These are phyloP conservation scores for Tetrahymena thermophila DNA, from an alignment of 73 alveolate species.

Conservation along the genomic window DNA sequence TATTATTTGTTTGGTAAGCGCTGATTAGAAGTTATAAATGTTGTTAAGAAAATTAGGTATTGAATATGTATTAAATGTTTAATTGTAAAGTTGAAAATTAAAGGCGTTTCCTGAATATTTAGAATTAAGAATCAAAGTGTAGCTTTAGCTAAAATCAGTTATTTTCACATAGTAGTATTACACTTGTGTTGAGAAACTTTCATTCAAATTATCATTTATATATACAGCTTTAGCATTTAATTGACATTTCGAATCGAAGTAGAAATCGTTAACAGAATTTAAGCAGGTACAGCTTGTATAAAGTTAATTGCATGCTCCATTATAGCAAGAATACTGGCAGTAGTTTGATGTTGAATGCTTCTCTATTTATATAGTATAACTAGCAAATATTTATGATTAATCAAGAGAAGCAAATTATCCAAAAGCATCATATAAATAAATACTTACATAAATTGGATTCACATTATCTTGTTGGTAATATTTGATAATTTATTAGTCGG, in stretches of 20 bases:
- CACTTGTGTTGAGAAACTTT: not conserved
- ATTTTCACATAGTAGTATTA: not conserved
- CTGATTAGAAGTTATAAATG: not conserved
- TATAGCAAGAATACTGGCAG: not conserved
- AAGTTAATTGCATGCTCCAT: not conserved
- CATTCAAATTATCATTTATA: not conserved
- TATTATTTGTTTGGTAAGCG: not conserved
- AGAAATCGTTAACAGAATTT: not conserved
- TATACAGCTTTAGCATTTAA: not conserved
- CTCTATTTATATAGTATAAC: not conserved
- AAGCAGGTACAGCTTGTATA: not conserved
- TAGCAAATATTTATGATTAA: not conserved
- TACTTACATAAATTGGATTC: not conserved
- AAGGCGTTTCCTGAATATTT: not conserved
- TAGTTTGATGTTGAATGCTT: not conserved
- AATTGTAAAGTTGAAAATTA: not conserved
- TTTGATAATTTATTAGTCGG: not conserved
- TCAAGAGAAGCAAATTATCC: not conserved
- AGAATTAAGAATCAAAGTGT: not conserved
- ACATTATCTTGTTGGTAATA: not conserved
- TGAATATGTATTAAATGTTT: not conserved
- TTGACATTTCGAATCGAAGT: not conserved
- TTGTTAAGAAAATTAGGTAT: not conserved
- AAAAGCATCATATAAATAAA: not conserved
- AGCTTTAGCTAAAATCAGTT: not conserved